Base-by-base conservation (phyloP, 345 rosid species). In the Populus nigra region DNA sequence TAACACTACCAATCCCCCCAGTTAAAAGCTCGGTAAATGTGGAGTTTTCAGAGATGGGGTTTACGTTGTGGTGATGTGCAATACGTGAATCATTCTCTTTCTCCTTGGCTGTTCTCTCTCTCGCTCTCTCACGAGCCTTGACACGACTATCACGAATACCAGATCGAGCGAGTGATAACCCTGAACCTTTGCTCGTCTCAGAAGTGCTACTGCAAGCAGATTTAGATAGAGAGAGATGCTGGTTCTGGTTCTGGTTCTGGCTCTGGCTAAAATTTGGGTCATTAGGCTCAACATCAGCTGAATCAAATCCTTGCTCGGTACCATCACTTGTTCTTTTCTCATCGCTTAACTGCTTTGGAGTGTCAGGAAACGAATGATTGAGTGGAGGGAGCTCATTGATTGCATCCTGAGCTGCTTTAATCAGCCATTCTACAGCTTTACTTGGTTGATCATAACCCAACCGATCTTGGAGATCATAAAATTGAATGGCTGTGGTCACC, bases 361-460 rank as follows among this genome's bases (percentile, higher is more conserved):
- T 87, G 9, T 89, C 89, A 5, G 93, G 91, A 39, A 96, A 92
- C 12, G 90, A 62, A 74, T 85, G 76, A 75, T 85, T 90, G 35
- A 96, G 92, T 0, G 95, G 83, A 78, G 99, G 98, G 69, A 96
- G 96, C 88, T 91, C 99, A 0, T 92, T 73, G 22, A 96, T 96
- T 7, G 99, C 77, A 27, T 93, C 95, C 8, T 92, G 83, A 1
- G 99, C 97, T 0, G 96, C 94, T 83, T 92, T 92, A 72, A 96
- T 93, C n/a, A 96, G 53, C 99, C 99, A 96, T 43, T 93, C 99
- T 1, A 96, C 94, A 0, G 98, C 99, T 86, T 96, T 96, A 74
- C 99, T 96, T 0, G 99, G 99, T 83, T 93, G 99, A 82, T 96
- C 98, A 69, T 85, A 91, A 12, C 99, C 99, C 86, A 96, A 76